phyloP scores from a whole-genome alignment of 768 basidiomycete species.

The Boletus patriciae region DNA sequence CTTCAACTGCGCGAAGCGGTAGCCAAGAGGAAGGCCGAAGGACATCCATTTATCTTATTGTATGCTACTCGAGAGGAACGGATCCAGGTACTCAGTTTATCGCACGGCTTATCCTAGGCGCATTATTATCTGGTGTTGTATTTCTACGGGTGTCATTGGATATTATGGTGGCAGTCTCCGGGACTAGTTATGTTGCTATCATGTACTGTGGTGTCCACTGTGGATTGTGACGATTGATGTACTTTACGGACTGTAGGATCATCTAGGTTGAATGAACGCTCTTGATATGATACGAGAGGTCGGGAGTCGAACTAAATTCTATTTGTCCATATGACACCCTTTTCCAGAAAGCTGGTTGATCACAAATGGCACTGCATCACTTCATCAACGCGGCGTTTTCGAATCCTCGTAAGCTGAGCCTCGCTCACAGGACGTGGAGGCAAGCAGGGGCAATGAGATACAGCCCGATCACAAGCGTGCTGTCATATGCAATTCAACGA shows the following conservation, averaged over 20 bases:
- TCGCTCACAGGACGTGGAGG: too few species aligned
- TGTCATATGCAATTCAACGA: background rate
- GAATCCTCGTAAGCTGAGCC: too few species aligned
- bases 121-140: background rate
- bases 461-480: too few species aligned
- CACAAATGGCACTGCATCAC: background rate
- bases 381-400: too few species aligned
- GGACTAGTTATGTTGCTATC: background rate
- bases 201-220: too few species aligned
- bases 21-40: slow-evolving; percentile 60
- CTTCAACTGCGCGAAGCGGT: slow-evolving; percentile 67
- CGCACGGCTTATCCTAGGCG: slow-evolving; percentile 7
- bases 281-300: background rate
- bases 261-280: background rate
- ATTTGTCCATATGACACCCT: background rate
- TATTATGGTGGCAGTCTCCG: background rate
- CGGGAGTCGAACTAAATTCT: too few species aligned
- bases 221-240: background rate
- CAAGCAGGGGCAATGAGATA: too few species aligned
- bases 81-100: slow-evolving; percentile 55
- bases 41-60: slow-evolving; percentile 59
- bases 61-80: slow-evolving; percentile 71
- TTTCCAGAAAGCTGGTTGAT: background rate
- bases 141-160: background rate
- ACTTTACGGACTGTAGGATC: background rate